A percentile compares a stretch with the other conserved stretches of the same genome.
Evolutionary conservation across 1,139 yeast genomes (phyloP).

Genomic region (Blastobotrys serpentis): DNA sequence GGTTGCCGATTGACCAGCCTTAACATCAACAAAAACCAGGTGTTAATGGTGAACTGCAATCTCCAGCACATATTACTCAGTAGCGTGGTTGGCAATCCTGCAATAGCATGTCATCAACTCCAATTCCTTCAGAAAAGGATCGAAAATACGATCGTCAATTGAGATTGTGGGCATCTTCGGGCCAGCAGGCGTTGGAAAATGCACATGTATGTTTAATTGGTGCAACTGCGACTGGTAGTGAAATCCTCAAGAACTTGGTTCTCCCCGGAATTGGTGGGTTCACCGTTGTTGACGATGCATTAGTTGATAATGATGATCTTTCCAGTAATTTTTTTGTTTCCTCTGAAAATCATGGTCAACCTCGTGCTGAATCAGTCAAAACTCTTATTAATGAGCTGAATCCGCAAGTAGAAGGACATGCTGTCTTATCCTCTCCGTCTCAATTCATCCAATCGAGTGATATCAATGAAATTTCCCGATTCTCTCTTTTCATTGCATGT

Average conservation of each 20-base stretch:
- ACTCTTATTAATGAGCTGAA: slow-evolving; percentile 43
- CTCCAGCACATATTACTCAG: no score
- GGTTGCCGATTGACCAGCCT: background rate
- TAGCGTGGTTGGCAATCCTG: background rate
- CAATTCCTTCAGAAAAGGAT: slow-evolving; percentile 28
- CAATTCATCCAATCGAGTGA: slow-evolving; percentile 16
- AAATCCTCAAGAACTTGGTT: slow-evolving; percentile 72
- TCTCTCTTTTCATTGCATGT: slow-evolving; percentile 53
- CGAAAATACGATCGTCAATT: slow-evolving; percentile 76
- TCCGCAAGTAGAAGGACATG: slow-evolving; percentile 46
- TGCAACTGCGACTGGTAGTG: slow-evolving; percentile 62
- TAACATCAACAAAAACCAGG: background rate
- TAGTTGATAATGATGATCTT: slow-evolving; percentile 48
- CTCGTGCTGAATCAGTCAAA: no score
- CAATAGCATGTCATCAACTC: background rate
- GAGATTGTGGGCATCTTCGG: slow-evolving; percentile 79
- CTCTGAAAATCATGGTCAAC: slow-evolving; percentile 47
- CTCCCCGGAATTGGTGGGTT: slow-evolving; percentile 76
- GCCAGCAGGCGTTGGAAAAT: slow-evolving; percentile 62
- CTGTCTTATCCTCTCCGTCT: slow-evolving; percentile 33
- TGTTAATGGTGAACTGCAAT: no score
- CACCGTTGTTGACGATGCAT: slow-evolving; percentile 53
- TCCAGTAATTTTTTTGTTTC: slow-evolving; percentile 63
- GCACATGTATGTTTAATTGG: slow-evolving; percentile 65
- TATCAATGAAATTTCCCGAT: slow-evolving; percentile 47